Evolutionary conservation across 306 rosid genomes (phyloP), one percentile per base, ranked within the genome.

Genomic region (Glycine latifolia): DNA sequence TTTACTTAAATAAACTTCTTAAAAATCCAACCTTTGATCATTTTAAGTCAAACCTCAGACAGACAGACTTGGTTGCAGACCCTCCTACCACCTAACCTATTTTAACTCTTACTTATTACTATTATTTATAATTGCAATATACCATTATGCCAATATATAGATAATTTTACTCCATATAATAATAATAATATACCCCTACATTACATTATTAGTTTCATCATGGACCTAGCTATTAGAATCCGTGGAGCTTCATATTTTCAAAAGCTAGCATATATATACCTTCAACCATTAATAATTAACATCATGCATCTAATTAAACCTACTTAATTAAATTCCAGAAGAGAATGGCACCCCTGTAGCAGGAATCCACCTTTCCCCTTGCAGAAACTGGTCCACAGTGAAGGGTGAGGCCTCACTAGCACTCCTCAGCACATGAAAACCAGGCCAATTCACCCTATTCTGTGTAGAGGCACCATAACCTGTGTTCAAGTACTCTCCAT

Each of bases 381-480:
- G 84, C 62, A 92, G 81, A 67, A 94, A 91, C 33, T 55, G 61
- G 10, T 33, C 39, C 15, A 85, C 89, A 0, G 88, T 16, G 47
- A 89, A 94, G 3, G 84, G 80, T 7, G 74, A 10, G 0, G 86
- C 97, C 58, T 94, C 84, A 14, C 0, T 17, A 3, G 82, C 63
- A 61, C 79, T 77, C 1, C 1, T 65, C 39, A 92, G 39, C 17
- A 83, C 91, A 84, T 90, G 98, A 67, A 94, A 92, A 4, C 97
- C 91, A 15, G 87, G 91, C 94, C 98, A 91, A 3, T 61, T 84
- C 3, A 94, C 97, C 68, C 97, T 89, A 26, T 70, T 10, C 1
- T 48, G 16, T 4, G 90, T 84, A 3, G 88, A 82, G 0, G 94
- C 94, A 52, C 93, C 93, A 10, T 0, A 20, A 0, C 97, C 96